Conservation (phyloP, 2,329 filamentous ascomycete genomes). For the Shiraia sp. region DNA sequence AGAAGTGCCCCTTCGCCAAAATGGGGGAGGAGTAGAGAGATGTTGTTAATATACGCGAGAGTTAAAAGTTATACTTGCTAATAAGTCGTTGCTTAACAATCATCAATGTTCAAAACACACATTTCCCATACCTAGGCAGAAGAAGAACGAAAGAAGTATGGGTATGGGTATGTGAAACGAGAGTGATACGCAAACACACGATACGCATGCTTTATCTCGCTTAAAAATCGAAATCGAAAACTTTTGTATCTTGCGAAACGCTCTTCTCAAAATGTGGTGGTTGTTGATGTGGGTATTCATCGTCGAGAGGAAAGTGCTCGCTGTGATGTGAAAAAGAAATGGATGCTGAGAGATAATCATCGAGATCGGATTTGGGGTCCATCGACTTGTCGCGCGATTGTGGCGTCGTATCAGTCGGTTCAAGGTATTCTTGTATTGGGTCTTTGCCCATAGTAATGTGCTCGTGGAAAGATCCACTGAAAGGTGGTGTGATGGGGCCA, state of each 20-base stretch:
- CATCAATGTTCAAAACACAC: too few species aligned
- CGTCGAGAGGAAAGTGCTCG: not conserved
- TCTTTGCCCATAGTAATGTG: not conserved
- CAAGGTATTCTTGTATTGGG: not conserved
- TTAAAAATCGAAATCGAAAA: not conserved
- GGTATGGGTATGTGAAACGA: not conserved
- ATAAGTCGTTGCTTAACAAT: too few species aligned
- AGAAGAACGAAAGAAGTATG: not conserved
- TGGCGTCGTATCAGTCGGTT: not conserved
- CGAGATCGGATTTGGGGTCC: not conserved
- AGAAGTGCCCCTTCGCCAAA: too few species aligned
- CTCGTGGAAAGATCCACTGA: constrained; percentile 2
- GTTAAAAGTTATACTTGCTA: too few species aligned
- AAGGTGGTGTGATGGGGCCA: constrained; percentile 3
- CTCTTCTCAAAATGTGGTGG: not conserved
- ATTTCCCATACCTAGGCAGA: not conserved
- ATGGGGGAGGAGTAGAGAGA: too few species aligned
- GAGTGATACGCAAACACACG: not conserved
- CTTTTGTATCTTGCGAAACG: not conserved
- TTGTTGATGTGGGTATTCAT: not conserved
- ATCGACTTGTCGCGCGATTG: not conserved
- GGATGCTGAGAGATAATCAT: constrained; percentile 1
- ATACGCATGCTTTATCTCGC: not conserved
- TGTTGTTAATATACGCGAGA: too few species aligned
- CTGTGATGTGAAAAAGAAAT: not conserved